phyloP scores from a whole-genome alignment of 2,329 filamentous ascomycete genomes.

The Pseudogymnoascus sp. region DNA sequence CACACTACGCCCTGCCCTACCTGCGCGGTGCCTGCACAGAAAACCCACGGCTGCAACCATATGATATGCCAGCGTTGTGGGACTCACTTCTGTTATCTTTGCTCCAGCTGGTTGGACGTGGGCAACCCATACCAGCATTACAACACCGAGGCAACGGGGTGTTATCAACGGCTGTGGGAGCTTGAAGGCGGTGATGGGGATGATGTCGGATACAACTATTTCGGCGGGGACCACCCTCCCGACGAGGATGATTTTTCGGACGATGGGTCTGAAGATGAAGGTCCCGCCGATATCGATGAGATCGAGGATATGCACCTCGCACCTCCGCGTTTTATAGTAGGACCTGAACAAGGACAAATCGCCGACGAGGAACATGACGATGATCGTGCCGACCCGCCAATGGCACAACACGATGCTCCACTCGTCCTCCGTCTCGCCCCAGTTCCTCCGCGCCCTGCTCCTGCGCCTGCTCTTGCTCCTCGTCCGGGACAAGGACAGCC shows the following conservation, averaged over 20 bases:
- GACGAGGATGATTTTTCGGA: neutral
- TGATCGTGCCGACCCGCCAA: neutral
- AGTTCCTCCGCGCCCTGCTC: slow-evolving; percentile 16
- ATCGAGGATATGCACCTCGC: neutral
- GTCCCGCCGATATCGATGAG: neutral
- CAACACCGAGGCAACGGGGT: slow-evolving; percentile 62
- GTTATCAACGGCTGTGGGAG: slow-evolving; percentile 86
- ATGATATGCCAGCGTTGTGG: slow-evolving; percentile 90
- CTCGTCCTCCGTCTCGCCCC: slow-evolving; percentile 28
- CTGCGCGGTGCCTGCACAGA: slow-evolving; percentile 77
- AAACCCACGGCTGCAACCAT: slow-evolving; percentile 91
- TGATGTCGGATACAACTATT: slow-evolving; percentile 25
- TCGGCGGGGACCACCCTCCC: slow-evolving; percentile 13
- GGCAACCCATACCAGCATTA: slow-evolving; percentile 84
- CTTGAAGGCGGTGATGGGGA: slow-evolving; percentile 70
- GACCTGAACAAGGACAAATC: slow-evolving; percentile 8
- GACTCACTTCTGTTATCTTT: slow-evolving; percentile 93
- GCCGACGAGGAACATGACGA: neutral
- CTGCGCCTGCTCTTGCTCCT: slow-evolving; percentile 15
- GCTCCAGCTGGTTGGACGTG: slow-evolving; percentile 75
- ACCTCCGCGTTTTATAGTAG: neutral
- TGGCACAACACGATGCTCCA: slow-evolving; percentile 25
- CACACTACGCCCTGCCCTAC: slow-evolving; percentile 87
- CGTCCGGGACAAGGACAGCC: neutral
- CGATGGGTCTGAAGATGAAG: slow-evolving; percentile 10